These are phyloP conservation scores for Hypomontagnella submonticulosa DNA, from an alignment of 495 filamentous ascomycete genomes.

Conservation along the genomic window DNA sequence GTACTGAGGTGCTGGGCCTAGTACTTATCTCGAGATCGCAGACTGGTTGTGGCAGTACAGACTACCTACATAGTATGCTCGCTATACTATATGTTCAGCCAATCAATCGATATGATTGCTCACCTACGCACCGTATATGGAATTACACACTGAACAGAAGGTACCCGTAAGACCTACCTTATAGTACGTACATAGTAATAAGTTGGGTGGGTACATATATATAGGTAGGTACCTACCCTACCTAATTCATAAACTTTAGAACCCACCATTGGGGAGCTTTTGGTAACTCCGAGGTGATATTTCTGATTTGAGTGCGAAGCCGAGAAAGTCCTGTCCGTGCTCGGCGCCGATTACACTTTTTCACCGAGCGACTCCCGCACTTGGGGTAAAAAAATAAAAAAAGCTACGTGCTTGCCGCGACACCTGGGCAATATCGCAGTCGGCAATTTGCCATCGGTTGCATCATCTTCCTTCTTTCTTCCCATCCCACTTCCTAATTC, in stretches of 20 bases:
- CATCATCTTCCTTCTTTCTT: constrained; percentile 35
- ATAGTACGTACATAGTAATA: too few relatives aligned
- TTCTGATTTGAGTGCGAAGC: not conserved
- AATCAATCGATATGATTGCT: too few relatives aligned
- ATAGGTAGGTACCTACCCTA: not conserved
- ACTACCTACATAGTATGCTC: too few relatives aligned
- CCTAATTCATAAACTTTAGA: not conserved
- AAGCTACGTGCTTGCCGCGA: constrained; percentile 10
- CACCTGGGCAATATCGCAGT: constrained; percentile 26
- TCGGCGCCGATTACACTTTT: constrained; percentile 45
- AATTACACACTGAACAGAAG: too few relatives aligned
- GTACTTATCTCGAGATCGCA: too few relatives aligned
- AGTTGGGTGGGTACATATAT: too few relatives aligned
- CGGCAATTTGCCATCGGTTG: constrained; percentile 38
- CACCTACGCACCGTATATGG: too few relatives aligned
- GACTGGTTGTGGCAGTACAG: too few relatives aligned
- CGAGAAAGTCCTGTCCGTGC: constrained; percentile 21
- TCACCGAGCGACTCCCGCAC: constrained; percentile 38
- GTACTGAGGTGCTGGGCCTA: too few relatives aligned
- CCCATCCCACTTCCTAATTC: constrained; percentile 3
- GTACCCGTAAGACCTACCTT: constrained; percentile 2
- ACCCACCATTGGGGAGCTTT: not conserved
- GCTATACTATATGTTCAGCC: too few relatives aligned
- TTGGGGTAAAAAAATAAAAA: constrained; percentile 23
- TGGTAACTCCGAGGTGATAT: constrained; percentile 36